Evolutionary conservation across 1,284 basidiomycete genomes (phyloP), one percentile per base, ranked within the genome.

Genomic region (Tremellales sp.): DNA sequence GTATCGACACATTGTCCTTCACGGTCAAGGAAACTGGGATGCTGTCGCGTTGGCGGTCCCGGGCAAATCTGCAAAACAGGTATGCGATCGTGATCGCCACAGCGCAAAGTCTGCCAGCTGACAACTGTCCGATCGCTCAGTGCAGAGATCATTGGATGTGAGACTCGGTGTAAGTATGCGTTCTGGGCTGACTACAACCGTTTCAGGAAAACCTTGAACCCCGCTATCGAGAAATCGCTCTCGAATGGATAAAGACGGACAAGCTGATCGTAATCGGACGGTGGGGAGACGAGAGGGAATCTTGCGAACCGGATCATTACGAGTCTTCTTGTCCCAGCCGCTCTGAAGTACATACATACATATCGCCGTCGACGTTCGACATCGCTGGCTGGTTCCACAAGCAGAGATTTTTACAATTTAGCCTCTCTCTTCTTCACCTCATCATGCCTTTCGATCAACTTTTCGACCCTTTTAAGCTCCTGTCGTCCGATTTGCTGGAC

Each of bases 401-500:
- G 6, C 19, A 6, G 12, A 26, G 22, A 9, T 16, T 42, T 43
- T 42, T 55, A 47, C 45, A 61, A 51, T 38, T 48, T 51, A 21
- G 48, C 44, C 32, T 50, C 31, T 48, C 52, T 24, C 56, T 53
- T 29, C 51, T 53, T 55, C 29, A 66, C 52, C n/a, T 37, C 45
- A 2, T 48, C 45, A 5, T 38, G 49, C 29, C 57, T 47, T 32
- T 50, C 49, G 8, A 54, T 40, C n/a, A 70, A 45, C 38, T 47
- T 45, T 8, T 60, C 58, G 3, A 65, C 63, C 6, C 64, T 51
- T 72, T 80, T 85, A 51, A 92, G 74, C 72, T 95, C 91, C 39
- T 82, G 75, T 68, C 86, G 86, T 9, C 90, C 92, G 43, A 95
- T 86, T 74, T 97, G 93, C 71, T 93, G 89, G 43, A 93, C 84